A percentile compares a stretch with the other conserved stretches of the same genome.
Conservation (phyloP, 768 basidiomycete genomes). For the Pleurotus ostreatus region DNA sequence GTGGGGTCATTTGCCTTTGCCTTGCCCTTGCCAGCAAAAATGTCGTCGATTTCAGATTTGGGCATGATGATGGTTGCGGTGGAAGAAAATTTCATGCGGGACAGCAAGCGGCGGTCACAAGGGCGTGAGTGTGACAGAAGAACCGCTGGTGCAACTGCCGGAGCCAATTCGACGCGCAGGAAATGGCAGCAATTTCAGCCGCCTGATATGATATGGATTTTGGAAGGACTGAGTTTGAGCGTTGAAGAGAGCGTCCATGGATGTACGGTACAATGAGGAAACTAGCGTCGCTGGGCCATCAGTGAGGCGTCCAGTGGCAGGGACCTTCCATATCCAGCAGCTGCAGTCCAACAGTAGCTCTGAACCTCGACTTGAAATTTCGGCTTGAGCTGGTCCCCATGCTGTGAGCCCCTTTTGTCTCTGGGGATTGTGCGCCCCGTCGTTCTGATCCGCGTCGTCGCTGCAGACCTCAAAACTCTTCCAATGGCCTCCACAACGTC, state of each 20-base stretch:
- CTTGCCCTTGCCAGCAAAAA: constrained; percentile 61
- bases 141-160: neutral
- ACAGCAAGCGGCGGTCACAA: constrained; percentile 10
- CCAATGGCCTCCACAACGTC: constrained; percentile 27
- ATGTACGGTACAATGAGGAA: too few relatives aligned
- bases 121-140: neutral
- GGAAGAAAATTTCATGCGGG: constrained; percentile 6
- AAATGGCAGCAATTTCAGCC: too few relatives aligned
- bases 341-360: neutral
- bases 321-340: neutral
- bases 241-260: too few relatives aligned
- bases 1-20: constrained; percentile 8
- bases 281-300: neutral
- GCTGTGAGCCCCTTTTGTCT: constrained; percentile 25
- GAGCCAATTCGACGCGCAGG: too few relatives aligned
- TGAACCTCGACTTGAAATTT: neutral
- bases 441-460: constrained; percentile 1
- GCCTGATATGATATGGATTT: neutral
- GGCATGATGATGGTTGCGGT: constrained; percentile 23
- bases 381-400: constrained; percentile 13
- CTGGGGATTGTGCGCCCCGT: neutral
- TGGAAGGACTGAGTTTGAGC: neutral
- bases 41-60: constrained; percentile 82
- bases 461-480: constrained; percentile 34
- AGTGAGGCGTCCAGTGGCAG: neutral